Percentiles rank a stretch among this genome's conserved stretches.
These are phyloP conservation scores for Aspergillus clavatus DNA, from an alignment of 2,329 filamentous ascomycete species.

Conservation along the genomic window DNA sequence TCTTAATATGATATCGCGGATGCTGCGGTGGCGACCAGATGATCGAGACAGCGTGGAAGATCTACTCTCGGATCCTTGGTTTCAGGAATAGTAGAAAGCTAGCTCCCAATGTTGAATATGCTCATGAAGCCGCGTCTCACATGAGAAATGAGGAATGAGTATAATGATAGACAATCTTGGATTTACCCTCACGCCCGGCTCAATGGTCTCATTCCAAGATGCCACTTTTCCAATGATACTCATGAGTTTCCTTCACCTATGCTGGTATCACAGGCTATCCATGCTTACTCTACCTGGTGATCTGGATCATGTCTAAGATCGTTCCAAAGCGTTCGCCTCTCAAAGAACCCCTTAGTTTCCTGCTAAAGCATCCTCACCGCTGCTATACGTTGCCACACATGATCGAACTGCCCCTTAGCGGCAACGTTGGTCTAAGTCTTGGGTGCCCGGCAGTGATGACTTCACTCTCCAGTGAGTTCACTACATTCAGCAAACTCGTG, in stretches of 20 bases:
- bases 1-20: no score
- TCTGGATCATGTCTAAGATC: slow-evolving; percentile 53
- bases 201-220: slow-evolving; percentile 48
- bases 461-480: slow-evolving; percentile 40
- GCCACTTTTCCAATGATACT: slow-evolving; percentile 39
- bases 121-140: no score
- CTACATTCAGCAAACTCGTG: slow-evolving; percentile 48
- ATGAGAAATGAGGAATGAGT: no score
- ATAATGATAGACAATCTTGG: slow-evolving; percentile 53
- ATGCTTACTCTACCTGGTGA: slow-evolving; percentile 50
- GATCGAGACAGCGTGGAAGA: no score
- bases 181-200: slow-evolving; percentile 52
- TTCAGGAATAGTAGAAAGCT: no score
- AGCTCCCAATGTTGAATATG: no score
- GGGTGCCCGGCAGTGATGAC: slow-evolving; percentile 21
- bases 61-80: no score
- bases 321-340: slow-evolving; percentile 35
- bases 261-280: slow-evolving; percentile 49
- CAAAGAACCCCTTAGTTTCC: slow-evolving; percentile 47
- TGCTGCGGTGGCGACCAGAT: no score
- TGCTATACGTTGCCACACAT: slow-evolving; percentile 62
- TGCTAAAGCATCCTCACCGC: slow-evolving; percentile 58
- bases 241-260: slow-evolving; percentile 38
- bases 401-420: slow-evolving; percentile 9
- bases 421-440: slow-evolving; percentile 28